phyloP scores from a whole-genome alignment of 805 yeast genomes.

The Zygosaccharomyces pseudorouxii region DNA sequence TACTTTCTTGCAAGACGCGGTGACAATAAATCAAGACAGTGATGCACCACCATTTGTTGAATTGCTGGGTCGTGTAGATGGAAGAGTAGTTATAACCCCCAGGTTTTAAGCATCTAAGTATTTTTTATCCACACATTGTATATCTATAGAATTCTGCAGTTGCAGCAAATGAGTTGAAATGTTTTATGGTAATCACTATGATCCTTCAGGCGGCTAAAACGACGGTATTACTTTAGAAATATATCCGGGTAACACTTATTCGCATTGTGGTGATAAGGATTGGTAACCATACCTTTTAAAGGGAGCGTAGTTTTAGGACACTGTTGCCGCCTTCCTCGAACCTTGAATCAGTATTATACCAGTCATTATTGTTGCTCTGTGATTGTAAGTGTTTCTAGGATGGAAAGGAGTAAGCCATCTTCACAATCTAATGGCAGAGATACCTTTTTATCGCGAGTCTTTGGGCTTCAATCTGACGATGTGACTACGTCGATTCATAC shows the following conservation, averaged over 20 bases:
- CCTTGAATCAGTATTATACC: background rate
- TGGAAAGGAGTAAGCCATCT: conserved; percentile 11
- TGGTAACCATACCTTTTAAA: background rate
- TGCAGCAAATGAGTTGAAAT: background rate
- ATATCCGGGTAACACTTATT: conserved; percentile 5
- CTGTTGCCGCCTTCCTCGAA: conserved; percentile 9
- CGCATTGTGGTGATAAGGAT: conserved; percentile 1
- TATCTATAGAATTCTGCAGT: background rate
- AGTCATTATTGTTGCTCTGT: background rate
- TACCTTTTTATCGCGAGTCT: conserved; percentile 33
- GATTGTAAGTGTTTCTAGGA: conserved; percentile 1
- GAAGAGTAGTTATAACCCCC: conserved; percentile 59
- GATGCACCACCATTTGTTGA: conserved; percentile 39
- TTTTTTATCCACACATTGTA: background rate
- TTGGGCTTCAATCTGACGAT: conserved; percentile 32
- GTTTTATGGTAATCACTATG: background rate
- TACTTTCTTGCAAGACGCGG: conserved; percentile 68
- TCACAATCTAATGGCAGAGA: conserved; percentile 20
- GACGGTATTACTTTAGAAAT: background rate
- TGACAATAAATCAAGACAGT: conserved; percentile 45
- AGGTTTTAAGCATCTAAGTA: conserved; percentile 27
- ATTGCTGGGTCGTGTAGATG: conserved; percentile 51
- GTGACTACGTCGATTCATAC: conserved; percentile 26
- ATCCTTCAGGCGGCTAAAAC: background rate
- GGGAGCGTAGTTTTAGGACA: background rate